phyloP scores from a whole-genome alignment of 176 grass and related monocot species.

The Bolboschoenus planiculmis region DNA sequence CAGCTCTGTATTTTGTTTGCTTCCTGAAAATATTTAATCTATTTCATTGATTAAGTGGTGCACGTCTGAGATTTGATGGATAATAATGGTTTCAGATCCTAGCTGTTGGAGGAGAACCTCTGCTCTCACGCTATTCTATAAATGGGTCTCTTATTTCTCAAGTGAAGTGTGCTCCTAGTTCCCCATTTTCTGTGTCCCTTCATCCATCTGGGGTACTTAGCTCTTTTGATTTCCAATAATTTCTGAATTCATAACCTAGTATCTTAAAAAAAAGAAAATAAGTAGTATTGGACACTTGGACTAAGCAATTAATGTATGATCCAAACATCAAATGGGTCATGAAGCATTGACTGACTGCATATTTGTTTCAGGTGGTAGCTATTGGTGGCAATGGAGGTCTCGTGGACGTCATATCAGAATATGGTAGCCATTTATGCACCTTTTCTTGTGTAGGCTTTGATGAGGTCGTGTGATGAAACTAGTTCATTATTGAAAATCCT shows the following conservation, averaged over 20 bases:
- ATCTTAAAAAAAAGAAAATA: neutral
- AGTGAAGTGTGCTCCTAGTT: conserved; percentile 86
- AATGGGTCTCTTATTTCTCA: conserved; percentile 61
- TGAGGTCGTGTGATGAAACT: conserved; percentile 1
- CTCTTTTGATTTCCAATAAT: neutral
- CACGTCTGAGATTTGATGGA: neutral
- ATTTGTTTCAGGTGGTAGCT: conserved; percentile 42
- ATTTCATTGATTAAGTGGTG: neutral
- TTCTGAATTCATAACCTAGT: neutral
- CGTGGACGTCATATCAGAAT: conserved; percentile 81
- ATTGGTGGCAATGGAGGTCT: conserved; percentile 68
- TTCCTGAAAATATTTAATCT: neutral
- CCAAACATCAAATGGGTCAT: neutral
- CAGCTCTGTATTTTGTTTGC: neutral
- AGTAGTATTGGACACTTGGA: too few species aligned
- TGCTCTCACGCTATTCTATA: conserved; percentile 61
- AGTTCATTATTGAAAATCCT: neutral
- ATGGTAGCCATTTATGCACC: conserved; percentile 77
- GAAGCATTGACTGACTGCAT: neutral
- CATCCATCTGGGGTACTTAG: conserved; percentile 76
- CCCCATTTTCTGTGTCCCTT: conserved; percentile 64
- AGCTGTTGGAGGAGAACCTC: conserved; percentile 71
- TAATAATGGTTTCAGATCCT: conserved; percentile 51
- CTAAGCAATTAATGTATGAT: neutral
- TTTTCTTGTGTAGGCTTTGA: conserved; percentile 57